Percentiles rank a stretch among this genome's conserved stretches.
phyloP scores from a whole-genome alignment of 257 asterid species.

The Solanum okadae region DNA sequence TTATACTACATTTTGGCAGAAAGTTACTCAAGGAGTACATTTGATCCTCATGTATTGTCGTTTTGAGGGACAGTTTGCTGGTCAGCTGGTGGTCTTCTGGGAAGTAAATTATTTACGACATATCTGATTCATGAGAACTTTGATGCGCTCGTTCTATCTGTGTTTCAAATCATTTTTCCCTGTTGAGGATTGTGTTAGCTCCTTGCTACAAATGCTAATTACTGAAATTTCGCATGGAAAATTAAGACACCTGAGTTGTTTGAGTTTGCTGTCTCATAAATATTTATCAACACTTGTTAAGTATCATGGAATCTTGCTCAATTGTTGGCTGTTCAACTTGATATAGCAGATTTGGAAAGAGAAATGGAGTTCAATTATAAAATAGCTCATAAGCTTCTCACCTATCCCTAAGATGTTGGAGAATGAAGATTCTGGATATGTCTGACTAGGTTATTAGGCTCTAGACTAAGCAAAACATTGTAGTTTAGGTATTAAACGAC shows the following conservation, averaged over 20 bases:
- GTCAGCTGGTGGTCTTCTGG: too few relatives aligned
- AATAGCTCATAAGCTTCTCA: background rate
- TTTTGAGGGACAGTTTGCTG: too few relatives aligned
- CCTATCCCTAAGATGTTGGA: background rate
- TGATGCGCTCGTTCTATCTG: background rate
- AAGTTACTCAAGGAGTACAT: too few relatives aligned
- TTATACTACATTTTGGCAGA: too few relatives aligned
- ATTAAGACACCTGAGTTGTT: background rate
- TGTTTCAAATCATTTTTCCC: background rate
- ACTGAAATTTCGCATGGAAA: background rate
- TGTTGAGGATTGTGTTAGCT: background rate
- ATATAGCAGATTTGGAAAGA: background rate
- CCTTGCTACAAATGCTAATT: background rate
- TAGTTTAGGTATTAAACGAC: too few relatives aligned
- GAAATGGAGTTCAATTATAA: background rate
- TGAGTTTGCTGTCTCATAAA: background rate
- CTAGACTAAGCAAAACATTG: too few relatives aligned
- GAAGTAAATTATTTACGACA: too few relatives aligned
- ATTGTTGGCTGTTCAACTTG: background rate
- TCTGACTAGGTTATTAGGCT: too few relatives aligned
- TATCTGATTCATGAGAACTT: background rate
- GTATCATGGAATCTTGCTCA: background rate
- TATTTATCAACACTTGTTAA: background rate
- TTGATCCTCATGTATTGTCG: too few relatives aligned
- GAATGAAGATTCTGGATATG: background rate